phyloP scores from a whole-genome alignment of 1,139 yeast species.

The Zygoascus meyerae region DNA sequence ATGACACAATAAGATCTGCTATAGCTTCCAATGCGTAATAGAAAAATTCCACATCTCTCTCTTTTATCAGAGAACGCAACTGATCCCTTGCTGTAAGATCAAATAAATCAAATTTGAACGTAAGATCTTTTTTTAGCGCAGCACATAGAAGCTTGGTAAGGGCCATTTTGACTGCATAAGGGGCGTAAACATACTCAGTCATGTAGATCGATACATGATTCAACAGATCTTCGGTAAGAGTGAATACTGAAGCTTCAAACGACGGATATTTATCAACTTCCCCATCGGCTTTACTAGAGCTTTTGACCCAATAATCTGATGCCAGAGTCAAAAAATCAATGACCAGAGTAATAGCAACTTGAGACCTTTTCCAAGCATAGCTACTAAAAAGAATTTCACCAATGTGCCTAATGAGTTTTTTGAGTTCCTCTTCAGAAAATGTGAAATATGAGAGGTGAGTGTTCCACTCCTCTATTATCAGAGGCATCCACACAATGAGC shows the following conservation, averaged over 20 bases:
- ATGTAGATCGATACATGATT: slow-evolving; percentile 1
- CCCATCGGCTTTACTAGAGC: neutral
- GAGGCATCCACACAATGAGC: slow-evolving; percentile 5
- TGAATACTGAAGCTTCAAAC: neutral
- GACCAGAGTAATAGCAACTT: slow-evolving; percentile 8
- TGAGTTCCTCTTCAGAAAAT: neutral
- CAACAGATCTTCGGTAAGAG: slow-evolving; percentile 4
- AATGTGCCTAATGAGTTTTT: slow-evolving; percentile 6
- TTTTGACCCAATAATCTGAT: neutral
- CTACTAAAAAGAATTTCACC: slow-evolving; percentile 10
- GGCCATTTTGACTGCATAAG: neutral
- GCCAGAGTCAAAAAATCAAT: slow-evolving; percentile 5
- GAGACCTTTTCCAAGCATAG: slow-evolving; percentile 11
- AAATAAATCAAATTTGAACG: slow-evolving; percentile 3
- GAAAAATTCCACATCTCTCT: neutral
- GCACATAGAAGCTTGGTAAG: neutral
- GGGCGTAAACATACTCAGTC: neutral
- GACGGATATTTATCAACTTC: neutral
- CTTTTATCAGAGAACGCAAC: neutral
- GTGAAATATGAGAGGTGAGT: neutral
- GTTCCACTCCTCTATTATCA: neutral
- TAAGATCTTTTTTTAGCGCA: neutral
- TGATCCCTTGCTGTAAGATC: neutral
- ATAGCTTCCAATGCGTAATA: neutral
- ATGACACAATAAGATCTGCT: slow-evolving; percentile 4